These are phyloP conservation scores for Candida sp. DNA, from an alignment of 1,139 yeast species.

Conservation along the genomic window DNA sequence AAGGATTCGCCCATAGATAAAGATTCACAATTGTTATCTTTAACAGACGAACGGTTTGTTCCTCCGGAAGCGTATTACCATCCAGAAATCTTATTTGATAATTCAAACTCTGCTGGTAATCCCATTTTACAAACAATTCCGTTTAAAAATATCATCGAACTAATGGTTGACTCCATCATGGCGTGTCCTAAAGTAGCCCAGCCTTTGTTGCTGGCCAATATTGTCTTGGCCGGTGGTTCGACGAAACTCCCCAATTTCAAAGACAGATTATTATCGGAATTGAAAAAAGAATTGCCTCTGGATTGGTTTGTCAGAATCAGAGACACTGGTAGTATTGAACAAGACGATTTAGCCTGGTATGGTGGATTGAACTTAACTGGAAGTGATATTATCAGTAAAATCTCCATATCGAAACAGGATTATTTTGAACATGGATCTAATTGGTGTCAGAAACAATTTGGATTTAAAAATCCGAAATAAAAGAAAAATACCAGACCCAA, in stretches of 20 bases:
- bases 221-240: slow-evolving; percentile 82
- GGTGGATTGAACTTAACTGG: slow-evolving; percentile 50
- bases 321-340: slow-evolving; percentile 13
- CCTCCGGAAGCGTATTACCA: slow-evolving; percentile 85
- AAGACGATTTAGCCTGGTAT: slow-evolving; percentile 34
- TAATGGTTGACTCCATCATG: slow-evolving; percentile 68
- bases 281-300: slow-evolving; percentile 64
- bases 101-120: slow-evolving; percentile 25
- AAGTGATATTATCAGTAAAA: slow-evolving; percentile 49
- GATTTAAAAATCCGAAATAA: slow-evolving; percentile 43
- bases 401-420: slow-evolving; percentile 70
- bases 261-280: slow-evolving; percentile 55
- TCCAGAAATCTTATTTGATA: slow-evolving; percentile 65
- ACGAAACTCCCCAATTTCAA: slow-evolving; percentile 67
- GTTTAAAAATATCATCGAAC: slow-evolving; percentile 67
- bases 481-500: not conserved
- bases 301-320: slow-evolving; percentile 59
- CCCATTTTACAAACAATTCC: slow-evolving; percentile 50
- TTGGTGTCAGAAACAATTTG: slow-evolving; percentile 75
- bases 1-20: slow-evolving; percentile 11
- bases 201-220: slow-evolving; percentile 77
- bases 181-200: slow-evolving; percentile 72
- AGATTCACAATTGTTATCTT: slow-evolving; percentile 62
- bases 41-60: slow-evolving; percentile 82
- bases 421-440: slow-evolving; percentile 85